Evolutionary conservation across 257 asterid species (phyloP).

Genomic region (Echium plantagineum): DNA sequence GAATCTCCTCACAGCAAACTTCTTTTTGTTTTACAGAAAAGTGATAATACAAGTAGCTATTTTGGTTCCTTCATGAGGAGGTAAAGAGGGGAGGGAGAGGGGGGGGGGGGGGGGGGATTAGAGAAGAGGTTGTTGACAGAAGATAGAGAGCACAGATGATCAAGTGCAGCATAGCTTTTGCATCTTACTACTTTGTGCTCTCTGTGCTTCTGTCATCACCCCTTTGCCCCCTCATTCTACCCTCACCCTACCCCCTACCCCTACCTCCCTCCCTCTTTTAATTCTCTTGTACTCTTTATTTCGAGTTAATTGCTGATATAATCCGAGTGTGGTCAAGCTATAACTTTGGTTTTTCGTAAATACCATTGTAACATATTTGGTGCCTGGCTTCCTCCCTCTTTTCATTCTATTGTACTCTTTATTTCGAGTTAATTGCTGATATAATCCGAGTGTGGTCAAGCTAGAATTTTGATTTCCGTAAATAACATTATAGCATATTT

Average conservation of each 20-base stretch:
- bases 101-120: no score
- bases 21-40: not conserved
- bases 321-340: no score
- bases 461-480: no score
- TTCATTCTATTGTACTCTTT: no score
- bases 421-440: no score
- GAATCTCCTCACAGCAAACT: not conserved
- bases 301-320: no score
- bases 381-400: no score
- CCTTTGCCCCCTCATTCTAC: slow-evolving; percentile 1
- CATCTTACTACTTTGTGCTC: slow-evolving; percentile 67
- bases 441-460: no score
- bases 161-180: slow-evolving; percentile 23
- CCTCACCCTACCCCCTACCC: not conserved
- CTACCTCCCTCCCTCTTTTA: not conserved
- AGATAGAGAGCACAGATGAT: slow-evolving; percentile 46
- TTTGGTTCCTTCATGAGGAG: not conserved
- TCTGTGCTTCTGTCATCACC: slow-evolving; percentile 60
- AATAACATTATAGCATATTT: no score
- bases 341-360: no score
- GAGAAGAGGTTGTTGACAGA: slow-evolving; percentile 29
- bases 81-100: no score
- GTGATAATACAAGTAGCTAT: not conserved
- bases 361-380: no score
- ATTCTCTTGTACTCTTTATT: not conserved